phyloP scores from a whole-genome alignment of 2,329 filamentous ascomycete species.

The Penicillium sp. region DNA sequence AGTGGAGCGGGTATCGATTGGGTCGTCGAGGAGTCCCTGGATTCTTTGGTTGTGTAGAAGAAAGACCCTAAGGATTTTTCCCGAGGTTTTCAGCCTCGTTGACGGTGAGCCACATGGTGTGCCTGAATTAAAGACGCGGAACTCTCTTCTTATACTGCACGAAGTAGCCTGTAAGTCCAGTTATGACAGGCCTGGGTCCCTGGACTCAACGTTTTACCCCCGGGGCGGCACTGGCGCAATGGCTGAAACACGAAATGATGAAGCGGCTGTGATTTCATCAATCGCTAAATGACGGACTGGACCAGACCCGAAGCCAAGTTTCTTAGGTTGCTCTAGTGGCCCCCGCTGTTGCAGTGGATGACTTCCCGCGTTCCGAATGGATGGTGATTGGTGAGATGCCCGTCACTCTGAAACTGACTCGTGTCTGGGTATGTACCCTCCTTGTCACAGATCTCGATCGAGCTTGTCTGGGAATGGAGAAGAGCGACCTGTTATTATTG shows the following conservation, averaged over 20 bases:
- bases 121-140: not conserved
- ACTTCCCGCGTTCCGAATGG: not conserved
- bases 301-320: slow-evolving; percentile 27
- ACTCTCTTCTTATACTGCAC: too few species aligned
- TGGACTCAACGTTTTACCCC: not conserved
- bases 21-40: not conserved
- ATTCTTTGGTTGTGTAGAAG: not conserved
- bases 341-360: slow-evolving; percentile 14
- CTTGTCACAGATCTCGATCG: slow-evolving; percentile 10
- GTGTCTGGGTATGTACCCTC: not conserved
- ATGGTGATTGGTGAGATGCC: slow-evolving; percentile 19
- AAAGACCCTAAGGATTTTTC: not conserved
- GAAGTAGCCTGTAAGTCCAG: too few species aligned
- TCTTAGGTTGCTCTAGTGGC: slow-evolving; percentile 20
- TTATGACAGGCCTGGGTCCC: not conserved
- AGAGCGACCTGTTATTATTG: not conserved
- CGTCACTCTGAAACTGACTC: slow-evolving; percentile 19
- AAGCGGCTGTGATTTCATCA: slow-evolving; percentile 20
- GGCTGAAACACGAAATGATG: slow-evolving; percentile 21
- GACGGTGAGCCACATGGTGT: not conserved
- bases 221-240: not conserved
- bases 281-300: slow-evolving; percentile 16
- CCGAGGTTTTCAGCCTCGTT: not conserved
- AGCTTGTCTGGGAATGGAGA: not conserved
- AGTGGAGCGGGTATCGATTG: not conserved